These are phyloP conservation scores for Fagopyrum homotropicum DNA, from an alignment of 148 eudicot species.

Conservation along the genomic window DNA sequence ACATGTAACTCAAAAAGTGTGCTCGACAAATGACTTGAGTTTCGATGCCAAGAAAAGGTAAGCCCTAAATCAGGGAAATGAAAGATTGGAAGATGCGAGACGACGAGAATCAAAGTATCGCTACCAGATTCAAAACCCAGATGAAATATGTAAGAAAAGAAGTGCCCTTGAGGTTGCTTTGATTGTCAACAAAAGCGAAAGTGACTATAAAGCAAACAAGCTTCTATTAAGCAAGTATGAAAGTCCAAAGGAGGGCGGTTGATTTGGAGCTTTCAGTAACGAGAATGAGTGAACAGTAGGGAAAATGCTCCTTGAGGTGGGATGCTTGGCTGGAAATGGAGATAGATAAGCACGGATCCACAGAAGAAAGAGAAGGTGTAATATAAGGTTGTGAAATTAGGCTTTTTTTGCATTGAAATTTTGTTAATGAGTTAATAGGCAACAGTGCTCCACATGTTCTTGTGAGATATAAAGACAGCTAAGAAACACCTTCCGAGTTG, in stretches of 20 bases:
- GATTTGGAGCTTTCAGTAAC: conserved; percentile 3
- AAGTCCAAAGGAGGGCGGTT: conserved; percentile 10
- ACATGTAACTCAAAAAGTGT: neutral
- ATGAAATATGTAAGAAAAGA: neutral
- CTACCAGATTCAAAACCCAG: conserved; percentile 8
- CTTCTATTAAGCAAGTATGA: neutral
- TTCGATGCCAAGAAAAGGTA: conserved; percentile 4
- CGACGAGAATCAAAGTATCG: neutral
- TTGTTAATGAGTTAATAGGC: conserved; percentile 1
- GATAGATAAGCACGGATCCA: conserved; percentile 6
- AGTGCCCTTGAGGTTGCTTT: conserved; percentile 5
- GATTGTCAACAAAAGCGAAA: conserved; percentile 4
- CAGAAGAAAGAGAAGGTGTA: neutral
- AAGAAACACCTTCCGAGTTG: neutral
- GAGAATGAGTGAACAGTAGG: conserved; percentile 5
- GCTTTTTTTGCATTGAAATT: neutral
- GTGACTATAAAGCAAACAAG: conserved; percentile 9
- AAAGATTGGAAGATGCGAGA: neutral
- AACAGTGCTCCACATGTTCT: conserved; percentile 7
- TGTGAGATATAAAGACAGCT: conserved; percentile 8
- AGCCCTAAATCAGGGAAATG: conserved; percentile 3
- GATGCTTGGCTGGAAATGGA: conserved; percentile 12
- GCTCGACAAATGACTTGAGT: neutral
- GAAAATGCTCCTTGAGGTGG: neutral
- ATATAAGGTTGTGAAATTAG: conserved; percentile 4